Evolutionary conservation across 2,329 filamentous ascomycete species (phyloP).

Genomic region (Orbilia quercus): DNA sequence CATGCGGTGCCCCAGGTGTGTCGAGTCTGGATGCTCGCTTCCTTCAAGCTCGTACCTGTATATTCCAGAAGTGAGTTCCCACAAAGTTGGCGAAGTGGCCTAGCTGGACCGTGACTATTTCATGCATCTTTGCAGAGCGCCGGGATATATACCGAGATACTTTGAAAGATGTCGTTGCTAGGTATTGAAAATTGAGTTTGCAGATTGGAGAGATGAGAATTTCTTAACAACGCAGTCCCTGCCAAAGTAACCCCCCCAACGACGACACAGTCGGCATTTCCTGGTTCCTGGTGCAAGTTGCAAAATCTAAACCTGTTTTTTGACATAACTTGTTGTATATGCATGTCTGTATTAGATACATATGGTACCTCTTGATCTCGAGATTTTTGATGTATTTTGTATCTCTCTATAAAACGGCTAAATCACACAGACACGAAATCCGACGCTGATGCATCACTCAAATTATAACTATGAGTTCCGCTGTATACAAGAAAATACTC

Average conservation of each 20-base stretch:
- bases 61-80: conserved; percentile 96
- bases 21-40: conserved; percentile 14
- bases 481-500: neutral
- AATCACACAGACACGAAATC: too few relatives aligned
- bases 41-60: conserved; percentile 53
- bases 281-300: too few relatives aligned
- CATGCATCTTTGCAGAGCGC: conserved; percentile 74
- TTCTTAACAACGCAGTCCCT: neutral
- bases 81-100: conserved; percentile 93
- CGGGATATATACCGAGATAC: neutral
- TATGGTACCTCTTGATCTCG: too few relatives aligned
- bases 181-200: conserved; percentile 35
- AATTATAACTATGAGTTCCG: too few relatives aligned
- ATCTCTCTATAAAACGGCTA: too few relatives aligned
- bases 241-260: neutral
- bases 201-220: neutral
- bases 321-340: too few relatives aligned
- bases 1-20: neutral
- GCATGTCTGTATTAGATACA: too few relatives aligned
- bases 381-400: too few relatives aligned
- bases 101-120: conserved; percentile 92
- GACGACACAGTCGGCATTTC: too few relatives aligned
- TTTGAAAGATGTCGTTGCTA: neutral
- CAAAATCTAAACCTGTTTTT: too few relatives aligned
- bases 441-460: too few relatives aligned